Conservation (phyloP, 768 basidiomycete species). For the Pleurotus giganteus region DNA sequence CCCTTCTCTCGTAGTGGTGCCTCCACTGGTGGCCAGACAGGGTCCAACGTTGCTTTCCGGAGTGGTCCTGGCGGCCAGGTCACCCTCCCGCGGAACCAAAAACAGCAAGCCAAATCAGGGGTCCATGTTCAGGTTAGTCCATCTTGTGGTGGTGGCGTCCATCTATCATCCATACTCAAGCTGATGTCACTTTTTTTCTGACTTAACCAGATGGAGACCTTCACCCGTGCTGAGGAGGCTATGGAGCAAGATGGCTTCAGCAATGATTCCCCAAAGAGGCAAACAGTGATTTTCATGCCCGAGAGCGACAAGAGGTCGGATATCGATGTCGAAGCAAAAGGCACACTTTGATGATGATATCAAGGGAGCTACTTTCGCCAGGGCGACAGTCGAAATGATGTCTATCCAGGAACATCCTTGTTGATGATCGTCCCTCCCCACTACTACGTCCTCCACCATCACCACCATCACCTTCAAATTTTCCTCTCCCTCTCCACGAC, state of each 20-base stretch:
- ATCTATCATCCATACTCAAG: neutral
- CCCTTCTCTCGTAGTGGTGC: neutral
- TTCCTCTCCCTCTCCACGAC: neutral
- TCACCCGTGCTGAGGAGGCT: slow-evolving; percentile 13
- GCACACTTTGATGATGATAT: neutral
- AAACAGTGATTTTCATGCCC: slow-evolving; percentile 8
- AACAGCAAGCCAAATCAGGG: slow-evolving; percentile 7
- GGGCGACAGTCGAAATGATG: neutral
- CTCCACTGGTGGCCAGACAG: slow-evolving; percentile 1
- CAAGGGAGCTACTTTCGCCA: neutral
- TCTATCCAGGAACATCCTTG: too few relatives aligned
- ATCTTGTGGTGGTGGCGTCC: neutral
- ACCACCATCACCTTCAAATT: too few relatives aligned
- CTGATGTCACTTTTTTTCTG: slow-evolving; percentile 4
- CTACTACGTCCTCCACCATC: too few relatives aligned
- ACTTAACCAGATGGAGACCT: slow-evolving; percentile 8
- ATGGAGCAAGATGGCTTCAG: neutral
- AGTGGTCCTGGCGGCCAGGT: neutral
- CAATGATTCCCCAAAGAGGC: neutral
- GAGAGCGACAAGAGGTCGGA: slow-evolving; percentile 7
- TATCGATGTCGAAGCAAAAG: slow-evolving; percentile 7
- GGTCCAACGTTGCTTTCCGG: neutral
- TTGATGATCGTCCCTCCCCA: neutral
- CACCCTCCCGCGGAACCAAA: neutral
- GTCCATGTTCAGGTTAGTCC: slow-evolving; percentile 8